Evolutionary conservation across 305 asterid species (phyloP), one percentile per base, ranked within the genome.

Genomic region (Euphrasia arctica): DNA sequence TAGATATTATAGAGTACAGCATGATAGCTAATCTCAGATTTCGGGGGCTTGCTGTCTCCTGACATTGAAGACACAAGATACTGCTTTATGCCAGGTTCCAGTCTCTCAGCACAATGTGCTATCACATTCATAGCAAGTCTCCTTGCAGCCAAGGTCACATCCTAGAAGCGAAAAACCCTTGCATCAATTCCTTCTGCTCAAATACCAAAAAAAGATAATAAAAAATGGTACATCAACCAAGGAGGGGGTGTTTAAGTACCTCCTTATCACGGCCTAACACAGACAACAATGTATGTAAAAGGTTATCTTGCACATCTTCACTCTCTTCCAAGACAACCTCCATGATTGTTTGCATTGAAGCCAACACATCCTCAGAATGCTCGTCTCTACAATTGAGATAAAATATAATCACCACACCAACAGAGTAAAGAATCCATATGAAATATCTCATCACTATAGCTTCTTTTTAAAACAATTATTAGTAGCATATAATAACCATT

Each of bases 301-400:
- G 91, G 72, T 87, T 82, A 72, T 91, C 96, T 18, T 72, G 87
- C 47, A 86, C 77, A 75, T 91, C 98, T 80, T 91, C 98, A 66
- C 98, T 86, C 74, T 94, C 99, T 75, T 94, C 99, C 54, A 91
- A 69, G 68, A 94, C 79, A 76, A 86, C 93, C 61, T 78, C 91
- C 96, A 94, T 86, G 68, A 94, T 90, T 61, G 91, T 88, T 78
- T 88, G 85, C 98, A 94, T 94, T 61, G 99, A 94, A 48, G 88
- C 79, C 73, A 82, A 74, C 63, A 91, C 97, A 82, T 79, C 85
- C 74, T 81, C 98, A 36, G 95, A 85, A 75, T 94, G 98, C 66
- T 94, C 95, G 22, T 86, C 97, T 69, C 99, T 88, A 84, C 80
- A 84, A 45, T 45, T 27, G 52, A 67, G 7, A 48, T 32, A 57